These are phyloP conservation scores for Pseudocohnilembus persalinus DNA, from an alignment of 169 alveolate species.

Conservation along the genomic window DNA sequence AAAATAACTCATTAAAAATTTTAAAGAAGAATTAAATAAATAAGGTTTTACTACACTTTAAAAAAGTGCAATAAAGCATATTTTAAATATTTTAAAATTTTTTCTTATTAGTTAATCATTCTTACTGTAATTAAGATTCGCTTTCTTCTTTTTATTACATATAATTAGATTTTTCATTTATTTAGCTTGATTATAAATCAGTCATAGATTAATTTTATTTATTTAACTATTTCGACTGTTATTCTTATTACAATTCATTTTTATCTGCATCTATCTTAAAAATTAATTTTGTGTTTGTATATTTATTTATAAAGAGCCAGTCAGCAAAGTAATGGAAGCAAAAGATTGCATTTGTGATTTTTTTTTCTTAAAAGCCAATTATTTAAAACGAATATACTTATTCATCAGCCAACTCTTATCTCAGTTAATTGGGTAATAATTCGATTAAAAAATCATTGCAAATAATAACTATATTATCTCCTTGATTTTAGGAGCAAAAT, in stretches of 20 bases:
- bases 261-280: background rate
- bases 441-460: background rate
- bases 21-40: no score
- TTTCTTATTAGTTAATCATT: no score
- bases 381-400: background rate
- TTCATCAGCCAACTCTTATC: background rate
- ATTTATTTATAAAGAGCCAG: background rate
- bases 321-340: background rate
- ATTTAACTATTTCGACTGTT: no score
- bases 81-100: no score
- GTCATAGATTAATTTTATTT: no score
- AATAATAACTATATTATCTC: background rate
- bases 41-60: no score
- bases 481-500: background rate
- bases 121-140: no score
- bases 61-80: no score
- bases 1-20: no score
- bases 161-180: no score
- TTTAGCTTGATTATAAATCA: no score
- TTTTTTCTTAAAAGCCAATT: background rate
- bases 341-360: background rate
- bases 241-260: background rate
- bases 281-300: background rate
- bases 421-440: background rate
- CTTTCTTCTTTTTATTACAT: no score